A percentile compares a stretch with the other conserved stretches of the same genome.
Evolutionary conservation across 129 eudicot genomes (phyloP).

Genomic region (Helichrysum umbraculigerum): DNA sequence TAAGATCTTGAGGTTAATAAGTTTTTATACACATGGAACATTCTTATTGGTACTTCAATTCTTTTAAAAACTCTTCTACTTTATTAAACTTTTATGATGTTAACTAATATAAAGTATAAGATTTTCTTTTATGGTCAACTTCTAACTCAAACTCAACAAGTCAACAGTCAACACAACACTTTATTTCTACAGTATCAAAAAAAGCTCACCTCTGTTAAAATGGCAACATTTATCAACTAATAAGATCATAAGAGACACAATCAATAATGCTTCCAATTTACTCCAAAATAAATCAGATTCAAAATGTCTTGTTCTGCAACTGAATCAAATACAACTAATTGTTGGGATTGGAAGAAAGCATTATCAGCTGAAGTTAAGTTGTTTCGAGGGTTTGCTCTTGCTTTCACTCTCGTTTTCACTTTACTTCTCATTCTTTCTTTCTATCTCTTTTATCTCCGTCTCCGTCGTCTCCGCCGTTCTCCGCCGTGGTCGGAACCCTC

Average conservation of each 20-base stretch:
- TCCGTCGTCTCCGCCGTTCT: constrained; percentile 46
- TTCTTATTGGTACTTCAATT: too few species aligned
- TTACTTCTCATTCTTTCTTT: constrained; percentile 65
- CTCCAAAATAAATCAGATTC: background rate
- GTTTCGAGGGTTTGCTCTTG: constrained; percentile 66
- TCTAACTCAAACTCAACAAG: too few species aligned
- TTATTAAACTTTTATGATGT: too few species aligned
- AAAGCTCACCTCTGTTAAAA: background rate
- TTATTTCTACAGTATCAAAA: background rate
- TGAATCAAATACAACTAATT: constrained; percentile 9
- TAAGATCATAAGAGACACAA: too few species aligned
- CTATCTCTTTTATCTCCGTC: constrained; percentile 76
- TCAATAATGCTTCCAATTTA: background rate
- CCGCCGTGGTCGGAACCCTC: constrained; percentile 42
- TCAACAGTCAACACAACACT: background rate
- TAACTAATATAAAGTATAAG: too few species aligned
- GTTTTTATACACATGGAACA: too few species aligned
- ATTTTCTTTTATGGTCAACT: too few species aligned
- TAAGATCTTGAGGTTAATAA: too few species aligned
- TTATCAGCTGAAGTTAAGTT: constrained; percentile 59
- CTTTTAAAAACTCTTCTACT: too few species aligned
- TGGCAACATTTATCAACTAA: background rate
- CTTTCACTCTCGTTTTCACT: constrained; percentile 73
- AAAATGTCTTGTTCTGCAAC: constrained; percentile 23
- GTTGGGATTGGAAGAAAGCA: constrained; percentile 39